Conservation (phyloP, 2,329 filamentous ascomycete species). For the Fonsecaea monophora region DNA sequence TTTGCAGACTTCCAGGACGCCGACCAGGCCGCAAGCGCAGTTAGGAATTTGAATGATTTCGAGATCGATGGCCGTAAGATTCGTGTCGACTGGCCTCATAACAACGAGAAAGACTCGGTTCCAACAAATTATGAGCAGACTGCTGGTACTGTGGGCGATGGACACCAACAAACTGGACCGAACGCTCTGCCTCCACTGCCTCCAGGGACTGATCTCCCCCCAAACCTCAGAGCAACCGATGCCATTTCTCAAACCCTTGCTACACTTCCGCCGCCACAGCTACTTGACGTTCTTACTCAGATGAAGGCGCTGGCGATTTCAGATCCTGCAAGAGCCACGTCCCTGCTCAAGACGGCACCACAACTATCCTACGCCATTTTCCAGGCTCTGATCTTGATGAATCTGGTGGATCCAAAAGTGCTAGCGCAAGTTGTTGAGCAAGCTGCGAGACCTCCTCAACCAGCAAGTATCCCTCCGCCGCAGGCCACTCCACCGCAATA, state of each 20-base stretch:
- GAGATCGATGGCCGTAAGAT: slow-evolving; percentile 95
- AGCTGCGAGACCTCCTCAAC: slow-evolving; percentile 44
- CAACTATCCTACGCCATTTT: slow-evolving; percentile 95
- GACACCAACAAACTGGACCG: slow-evolving; percentile 45
- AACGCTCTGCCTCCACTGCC: slow-evolving; percentile 75
- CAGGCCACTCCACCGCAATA: slow-evolving; percentile 46
- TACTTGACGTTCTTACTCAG: slow-evolving; percentile 90
- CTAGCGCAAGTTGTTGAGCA: slow-evolving; percentile 80
- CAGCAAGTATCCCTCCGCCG: slow-evolving; percentile 40
- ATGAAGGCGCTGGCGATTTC: slow-evolving; percentile 88
- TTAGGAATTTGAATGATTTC: slow-evolving; percentile 92
- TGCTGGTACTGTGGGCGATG: slow-evolving; percentile 42
- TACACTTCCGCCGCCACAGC: slow-evolving; percentile 82
- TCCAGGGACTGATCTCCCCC: slow-evolving; percentile 80
- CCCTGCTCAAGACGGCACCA: slow-evolving; percentile 85
- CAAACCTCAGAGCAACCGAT: slow-evolving; percentile 82
- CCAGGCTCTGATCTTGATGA: slow-evolving; percentile 90
- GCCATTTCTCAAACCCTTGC: slow-evolving; percentile 90
- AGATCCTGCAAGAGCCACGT: slow-evolving; percentile 82
- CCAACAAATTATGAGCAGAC: slow-evolving; percentile 57
- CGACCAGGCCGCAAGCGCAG: slow-evolving; percentile 89
- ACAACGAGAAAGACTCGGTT: slow-evolving; percentile 76
- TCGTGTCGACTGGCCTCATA: slow-evolving; percentile 94
- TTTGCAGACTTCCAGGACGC: slow-evolving; percentile 95
- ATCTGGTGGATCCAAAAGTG: slow-evolving; percentile 83